Evolutionary conservation across 805 yeast species (phyloP), one percentile per base, ranked within the genome.

Genomic region (Candida ascalaphidarum): DNA sequence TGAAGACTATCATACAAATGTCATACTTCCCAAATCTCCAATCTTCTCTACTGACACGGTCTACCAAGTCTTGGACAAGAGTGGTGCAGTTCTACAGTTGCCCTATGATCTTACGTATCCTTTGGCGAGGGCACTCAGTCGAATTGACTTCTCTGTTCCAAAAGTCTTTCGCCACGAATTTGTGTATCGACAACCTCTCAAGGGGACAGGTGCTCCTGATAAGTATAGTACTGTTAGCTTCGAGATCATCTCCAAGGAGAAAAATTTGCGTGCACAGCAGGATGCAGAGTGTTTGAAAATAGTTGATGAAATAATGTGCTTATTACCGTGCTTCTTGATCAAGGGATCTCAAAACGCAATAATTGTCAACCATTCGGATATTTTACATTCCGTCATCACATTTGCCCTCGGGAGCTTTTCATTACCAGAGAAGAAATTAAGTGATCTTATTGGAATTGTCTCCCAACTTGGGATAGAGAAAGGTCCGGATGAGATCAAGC

Each of bases 81-180:
- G 84, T 17, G 99, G 99, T 0, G 74, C 86, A 0, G 89, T 92
- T 3, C 58, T 92, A 19, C 95, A 88, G 40, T 56, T 92, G 19
- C 94, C 96, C 3, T 86, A 81, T 46, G 98, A 92, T 49, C 62
- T 88, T 36, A 82, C 94, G 0, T 59, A 88, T 19, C 97, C 99
- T 0, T 72, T 81, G 61, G 98, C 98, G 0, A 64, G 97, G 39
- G 65, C 75, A 27, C 52, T 92, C 18, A 86, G 96, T 2, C 73
- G 80, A 31, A 61, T 64, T n/a, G 67, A 65, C 12, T 38, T 65
- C 2, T 43, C 52, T 1, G 61, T 74, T 2, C 58, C 68, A 3
- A 88, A 89, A 49, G 60, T 80, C 11, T 89, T 63, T 49, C 64
- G 94, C 17, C 73, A 81, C 36, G 94, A 83, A 28, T 74, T 75